Evolutionary conservation across 768 basidiomycete species (phyloP).

Genomic region (Tylopilus rubrobrunneus): DNA sequence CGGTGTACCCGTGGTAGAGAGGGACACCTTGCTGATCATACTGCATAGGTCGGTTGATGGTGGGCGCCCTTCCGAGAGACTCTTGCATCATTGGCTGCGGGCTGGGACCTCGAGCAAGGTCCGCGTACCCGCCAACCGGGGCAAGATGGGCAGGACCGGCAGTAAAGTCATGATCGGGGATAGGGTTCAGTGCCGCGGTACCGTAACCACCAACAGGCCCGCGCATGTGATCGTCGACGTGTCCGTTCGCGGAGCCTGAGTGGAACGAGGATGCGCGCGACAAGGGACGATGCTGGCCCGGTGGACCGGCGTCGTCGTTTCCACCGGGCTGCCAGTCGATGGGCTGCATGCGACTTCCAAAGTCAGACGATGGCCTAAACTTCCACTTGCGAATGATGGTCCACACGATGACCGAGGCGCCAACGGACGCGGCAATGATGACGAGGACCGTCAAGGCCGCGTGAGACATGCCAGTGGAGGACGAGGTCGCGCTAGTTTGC

Average conservation of each 20-base stretch:
- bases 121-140: constrained; percentile 78
- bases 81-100: constrained; percentile 56
- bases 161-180: constrained; percentile 78
- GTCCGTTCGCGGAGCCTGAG: constrained; percentile 40
- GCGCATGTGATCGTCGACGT: constrained; percentile 32
- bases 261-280: constrained; percentile 72
- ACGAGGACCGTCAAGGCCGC: constrained; percentile 60
- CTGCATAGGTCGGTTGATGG: constrained; percentile 42
- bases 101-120: constrained; percentile 72
- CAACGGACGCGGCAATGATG: constrained; percentile 64
- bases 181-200: constrained; percentile 33
- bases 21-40: constrained; percentile 58
- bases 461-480: constrained; percentile 36
- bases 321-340: constrained; percentile 81
- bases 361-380: constrained; percentile 73
- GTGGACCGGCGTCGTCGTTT: constrained; percentile 41
- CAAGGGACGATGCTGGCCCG: constrained; percentile 45
- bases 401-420: constrained; percentile 72
- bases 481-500: constrained; percentile 14
- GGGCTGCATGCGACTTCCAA: constrained; percentile 81
- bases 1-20: constrained; percentile 46
- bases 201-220: constrained; percentile 32
- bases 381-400: constrained; percentile 93
- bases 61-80: constrained; percentile 33
- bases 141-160: constrained; percentile 53